Evolutionary conservation across 2,329 filamentous ascomycete genomes (phyloP), one percentile per base, ranked within the genome.

Genomic region (Blastomyces percursus): DNA sequence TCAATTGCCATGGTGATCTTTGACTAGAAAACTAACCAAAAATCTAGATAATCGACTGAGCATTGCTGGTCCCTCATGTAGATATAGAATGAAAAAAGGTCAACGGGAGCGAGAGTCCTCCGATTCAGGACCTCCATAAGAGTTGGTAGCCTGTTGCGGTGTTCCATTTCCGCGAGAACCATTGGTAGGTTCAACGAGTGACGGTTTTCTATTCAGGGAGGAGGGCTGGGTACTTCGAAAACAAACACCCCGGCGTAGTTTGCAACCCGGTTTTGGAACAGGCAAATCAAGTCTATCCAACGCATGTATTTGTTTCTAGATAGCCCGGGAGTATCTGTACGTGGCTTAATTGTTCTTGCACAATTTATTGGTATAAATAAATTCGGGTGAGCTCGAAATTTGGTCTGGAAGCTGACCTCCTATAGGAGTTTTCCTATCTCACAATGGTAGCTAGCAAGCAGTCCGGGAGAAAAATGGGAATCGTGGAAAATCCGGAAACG

Each of bases 51-150:
- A 72, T 99, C 94, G 14, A 99, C 94, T 8, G 93, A 96, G 74
- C 92, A 86, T 76, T 99, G 94, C 77, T 96, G 92, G 75, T 99
- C 95, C 71, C 94, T 86, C 94, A 99, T 99, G 78, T 96, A 99
- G 70, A 99, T 99, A 78, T 99, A 99, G 80, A 99, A 99, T 1
- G 92, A 96, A 76, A 96, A 99, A 12, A 99, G 82, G 72, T 99
- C 95, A 63, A 99, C 93, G 0, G 94, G 94, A 58, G 95, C 90
- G 24, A 95, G 82, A n/a, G 94, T 99, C 67, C 91, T 87, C 68
- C 95, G 86, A 73, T 91, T 96, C 65, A 99, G 80, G 62, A 99
- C 94, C 77, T 99, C 95, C 73, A 96, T 96, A 60, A 99, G 84
- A 1, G 91, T 96, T 56, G 94, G 94, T 64, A 99, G 84, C 67